Conservation (phyloP, 2,329 filamentous ascomycete genomes). For the Dothistroma septosporum region DNA sequence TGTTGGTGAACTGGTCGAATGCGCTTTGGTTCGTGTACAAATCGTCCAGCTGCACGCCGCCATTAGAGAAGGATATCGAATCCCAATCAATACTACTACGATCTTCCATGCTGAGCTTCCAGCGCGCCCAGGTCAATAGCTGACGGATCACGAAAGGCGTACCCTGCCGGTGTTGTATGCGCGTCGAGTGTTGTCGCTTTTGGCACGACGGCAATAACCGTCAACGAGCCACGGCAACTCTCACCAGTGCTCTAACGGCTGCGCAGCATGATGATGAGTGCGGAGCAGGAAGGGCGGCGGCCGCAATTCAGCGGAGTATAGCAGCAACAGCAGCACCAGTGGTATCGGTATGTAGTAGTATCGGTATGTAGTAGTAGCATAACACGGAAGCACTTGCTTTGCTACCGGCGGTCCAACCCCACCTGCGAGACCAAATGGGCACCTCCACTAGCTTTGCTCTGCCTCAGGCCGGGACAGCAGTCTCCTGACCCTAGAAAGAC, state of each 20-base stretch:
- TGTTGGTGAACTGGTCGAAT: conserved; percentile 28
- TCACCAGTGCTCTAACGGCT: background rate
- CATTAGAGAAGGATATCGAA: conserved; percentile 18
- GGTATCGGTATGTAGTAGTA: too few relatives aligned
- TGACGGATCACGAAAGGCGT: background rate
- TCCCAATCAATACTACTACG: conserved; percentile 22
- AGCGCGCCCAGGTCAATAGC: background rate
- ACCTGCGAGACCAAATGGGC: too few relatives aligned
- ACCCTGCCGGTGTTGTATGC: background rate
- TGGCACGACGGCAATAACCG: background rate
- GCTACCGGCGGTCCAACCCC: too few relatives aligned
- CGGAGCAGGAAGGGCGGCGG: background rate
- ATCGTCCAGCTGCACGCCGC: conserved; percentile 20
- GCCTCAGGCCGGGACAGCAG: too few relatives aligned
- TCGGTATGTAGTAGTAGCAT: too few relatives aligned
- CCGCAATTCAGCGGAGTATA: background rate
- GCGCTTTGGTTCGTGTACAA: conserved; percentile 21
- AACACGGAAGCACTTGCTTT: too few relatives aligned
- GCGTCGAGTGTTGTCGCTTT: background rate
- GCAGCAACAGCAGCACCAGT: too few relatives aligned
- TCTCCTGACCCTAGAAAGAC: too few relatives aligned
- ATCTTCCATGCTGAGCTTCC: conserved; percentile 7
- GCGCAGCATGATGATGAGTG: background rate
- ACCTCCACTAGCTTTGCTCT: too few relatives aligned
- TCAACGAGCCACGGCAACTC: background rate